These are phyloP conservation scores for bread wheat (Triticum aestivum) DNA, from an alignment of 176 grass and related monocot species.

Conservation along the genomic window DNA sequence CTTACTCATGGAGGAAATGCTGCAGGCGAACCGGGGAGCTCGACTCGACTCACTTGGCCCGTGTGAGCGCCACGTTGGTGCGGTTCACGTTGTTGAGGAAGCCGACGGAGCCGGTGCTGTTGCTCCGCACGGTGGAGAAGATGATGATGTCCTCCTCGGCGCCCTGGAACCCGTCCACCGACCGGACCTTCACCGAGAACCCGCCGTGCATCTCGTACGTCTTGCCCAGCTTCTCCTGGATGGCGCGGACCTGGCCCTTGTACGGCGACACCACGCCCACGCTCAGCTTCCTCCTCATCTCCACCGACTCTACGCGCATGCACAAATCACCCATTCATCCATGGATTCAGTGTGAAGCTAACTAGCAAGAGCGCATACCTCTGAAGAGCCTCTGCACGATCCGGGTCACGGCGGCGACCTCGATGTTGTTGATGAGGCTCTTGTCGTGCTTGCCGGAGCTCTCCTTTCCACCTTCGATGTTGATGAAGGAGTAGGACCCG, in stretches of 20 bases:
- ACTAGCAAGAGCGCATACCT: not conserved
- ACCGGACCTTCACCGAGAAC: slow-evolving; percentile 62
- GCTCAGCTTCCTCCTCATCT: not conserved
- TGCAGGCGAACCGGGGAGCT: not conserved
- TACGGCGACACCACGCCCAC: slow-evolving; percentile 61
- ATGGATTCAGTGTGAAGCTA: not conserved
- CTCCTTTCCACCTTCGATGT: slow-evolving; percentile 55
- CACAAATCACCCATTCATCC: no score
- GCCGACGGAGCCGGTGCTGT: slow-evolving; percentile 41
- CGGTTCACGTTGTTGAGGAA: slow-evolving; percentile 55
- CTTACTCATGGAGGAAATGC: not conserved
- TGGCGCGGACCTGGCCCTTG: slow-evolving; percentile 54
- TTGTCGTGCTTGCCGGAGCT: slow-evolving; percentile 23
- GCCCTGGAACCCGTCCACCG: slow-evolving; percentile 88
- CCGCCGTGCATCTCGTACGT: not conserved
- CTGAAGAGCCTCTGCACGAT: slow-evolving; percentile 52
- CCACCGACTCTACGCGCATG: slow-evolving; percentile 2
- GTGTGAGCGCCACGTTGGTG: slow-evolving; percentile 65
- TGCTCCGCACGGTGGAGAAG: slow-evolving; percentile 63
- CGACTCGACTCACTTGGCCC: slow-evolving; percentile 47
- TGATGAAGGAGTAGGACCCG: slow-evolving; percentile 70
- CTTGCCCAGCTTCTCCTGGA: slow-evolving; percentile 47
- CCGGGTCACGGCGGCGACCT: slow-evolving; percentile 46
- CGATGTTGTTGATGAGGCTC: slow-evolving; percentile 54
- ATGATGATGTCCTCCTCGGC: slow-evolving; percentile 73